These are phyloP conservation scores for Xerocomellus amylosporus DNA, from an alignment of 768 basidiomycete species.

Conservation along the genomic window DNA sequence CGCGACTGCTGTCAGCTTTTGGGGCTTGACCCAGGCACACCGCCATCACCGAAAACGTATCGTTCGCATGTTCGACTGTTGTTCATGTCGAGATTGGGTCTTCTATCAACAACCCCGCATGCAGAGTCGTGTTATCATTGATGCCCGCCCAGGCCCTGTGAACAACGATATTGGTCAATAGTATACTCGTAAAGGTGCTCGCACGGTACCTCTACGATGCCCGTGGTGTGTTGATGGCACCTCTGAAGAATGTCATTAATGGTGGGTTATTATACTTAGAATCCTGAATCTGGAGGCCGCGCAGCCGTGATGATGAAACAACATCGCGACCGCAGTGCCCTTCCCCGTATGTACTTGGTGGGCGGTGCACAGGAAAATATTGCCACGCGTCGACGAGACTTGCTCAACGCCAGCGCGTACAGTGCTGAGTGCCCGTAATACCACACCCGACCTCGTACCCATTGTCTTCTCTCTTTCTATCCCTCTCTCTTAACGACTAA, in stretches of 20 bases:
- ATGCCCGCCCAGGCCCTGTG: not conserved
- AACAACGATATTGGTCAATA: not conserved
- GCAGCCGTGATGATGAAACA: too few species aligned
- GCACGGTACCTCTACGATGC: not conserved
- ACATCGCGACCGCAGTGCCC: not conserved
- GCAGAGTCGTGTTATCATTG: not conserved
- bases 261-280: too few species aligned
- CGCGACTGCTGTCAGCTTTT: not conserved
- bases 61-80: not conserved
- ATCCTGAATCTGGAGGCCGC: not conserved
- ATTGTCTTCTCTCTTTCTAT: not conserved
- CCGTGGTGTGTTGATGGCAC: too few species aligned
- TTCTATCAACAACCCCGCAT: too few species aligned
- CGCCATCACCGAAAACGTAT: not conserved
- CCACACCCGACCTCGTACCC: constrained; percentile 7
- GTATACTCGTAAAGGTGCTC: not conserved
- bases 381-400: constrained; percentile 15
- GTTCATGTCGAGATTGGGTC: too few species aligned
- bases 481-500: constrained; percentile 39
- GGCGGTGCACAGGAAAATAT: not conserved
- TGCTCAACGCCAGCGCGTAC: constrained; percentile 29
- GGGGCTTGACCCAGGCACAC: too few species aligned
- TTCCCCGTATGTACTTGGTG: not conserved
- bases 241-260: too few species aligned
- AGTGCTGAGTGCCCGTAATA: constrained; percentile 48